Percentiles rank a stretch among this genome's conserved stretches.
Evolutionary conservation across 2,329 filamentous ascomycete genomes (phyloP).

Genomic region (Fonsecaea monophora): DNA sequence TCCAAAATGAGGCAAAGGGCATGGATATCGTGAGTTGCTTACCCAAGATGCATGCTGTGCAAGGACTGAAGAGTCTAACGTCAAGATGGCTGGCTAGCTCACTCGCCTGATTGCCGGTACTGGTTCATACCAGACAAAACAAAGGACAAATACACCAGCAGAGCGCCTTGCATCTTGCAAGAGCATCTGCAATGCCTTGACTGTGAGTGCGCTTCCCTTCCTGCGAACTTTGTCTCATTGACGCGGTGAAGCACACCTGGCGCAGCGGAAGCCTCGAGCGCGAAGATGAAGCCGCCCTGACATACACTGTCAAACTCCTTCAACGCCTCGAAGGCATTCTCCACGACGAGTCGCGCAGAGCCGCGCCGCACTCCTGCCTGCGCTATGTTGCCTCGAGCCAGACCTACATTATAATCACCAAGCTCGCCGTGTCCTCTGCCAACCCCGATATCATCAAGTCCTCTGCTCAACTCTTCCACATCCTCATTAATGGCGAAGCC

Average conservation of each 20-base stretch:
- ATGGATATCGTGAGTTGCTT: constrained; percentile 55
- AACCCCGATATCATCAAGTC: constrained; percentile 86
- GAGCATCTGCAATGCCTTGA: constrained; percentile 64
- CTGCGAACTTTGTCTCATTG: constrained; percentile 17
- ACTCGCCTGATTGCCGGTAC: constrained; percentile 67
- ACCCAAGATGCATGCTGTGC: constrained; percentile 24
- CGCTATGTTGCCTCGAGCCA: constrained; percentile 84
- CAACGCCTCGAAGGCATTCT: constrained; percentile 71
- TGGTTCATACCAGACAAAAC: constrained; percentile 56
- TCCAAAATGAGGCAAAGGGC: constrained; percentile 32
- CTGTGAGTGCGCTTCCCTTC: constrained; percentile 49
- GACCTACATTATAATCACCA: constrained; percentile 86
- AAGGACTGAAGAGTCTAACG: constrained; percentile 29
- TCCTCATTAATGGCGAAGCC: constrained; percentile 93
- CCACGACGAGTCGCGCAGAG: constrained; percentile 85
- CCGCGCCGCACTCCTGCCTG: constrained; percentile 89
- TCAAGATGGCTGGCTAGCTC: constrained; percentile 53
- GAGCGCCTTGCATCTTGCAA: constrained; percentile 68
- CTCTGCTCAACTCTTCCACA: constrained; percentile 84
- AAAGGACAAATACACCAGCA: constrained; percentile 61
- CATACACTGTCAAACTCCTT: constrained; percentile 60
- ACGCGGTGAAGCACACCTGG: constrained; percentile 62
- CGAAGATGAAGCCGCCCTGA: constrained; percentile 59
- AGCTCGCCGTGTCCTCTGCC: constrained; percentile 83
- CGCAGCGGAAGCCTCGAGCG: constrained; percentile 61